phyloP scores from a whole-genome alignment of 306 rosid genomes.

The Malus fusca region DNA sequence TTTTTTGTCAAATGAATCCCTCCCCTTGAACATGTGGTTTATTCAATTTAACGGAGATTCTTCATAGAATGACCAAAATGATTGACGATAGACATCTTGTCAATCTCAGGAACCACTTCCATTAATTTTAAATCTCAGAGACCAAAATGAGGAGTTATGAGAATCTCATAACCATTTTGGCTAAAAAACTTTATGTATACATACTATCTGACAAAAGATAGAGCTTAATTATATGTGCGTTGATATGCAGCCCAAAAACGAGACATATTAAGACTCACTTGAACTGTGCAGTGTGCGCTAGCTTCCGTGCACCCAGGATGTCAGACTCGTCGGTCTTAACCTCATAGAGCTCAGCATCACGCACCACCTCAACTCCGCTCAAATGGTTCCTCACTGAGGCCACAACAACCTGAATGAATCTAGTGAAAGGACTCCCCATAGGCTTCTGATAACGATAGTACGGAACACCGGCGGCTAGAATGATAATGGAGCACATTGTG shows the following conservation, averaged over 20 bases:
- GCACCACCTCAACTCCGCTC: constrained; percentile 15
- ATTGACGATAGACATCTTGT: too few relatives aligned
- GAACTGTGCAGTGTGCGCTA: constrained; percentile 35
- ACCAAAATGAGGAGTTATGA: too few relatives aligned
- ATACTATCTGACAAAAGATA: not conserved
- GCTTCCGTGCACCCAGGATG: constrained; percentile 37
- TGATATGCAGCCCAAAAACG: not conserved
- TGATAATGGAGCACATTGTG: constrained; percentile 21
- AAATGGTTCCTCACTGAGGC: constrained; percentile 35
- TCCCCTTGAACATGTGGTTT: too few relatives aligned
- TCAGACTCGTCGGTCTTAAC: constrained; percentile 35
- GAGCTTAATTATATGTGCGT: not conserved
- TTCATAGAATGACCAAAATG: too few relatives aligned
- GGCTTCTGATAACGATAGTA: constrained; percentile 44
- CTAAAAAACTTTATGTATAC: too few relatives aligned
- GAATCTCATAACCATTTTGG: too few relatives aligned
- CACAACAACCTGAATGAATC: constrained; percentile 42
- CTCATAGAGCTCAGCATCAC: constrained; percentile 25
- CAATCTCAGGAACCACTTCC: too few relatives aligned
- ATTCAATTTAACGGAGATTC: too few relatives aligned
- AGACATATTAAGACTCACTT: constrained; percentile 18
- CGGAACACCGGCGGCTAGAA: constrained; percentile 22
- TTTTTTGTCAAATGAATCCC: too few relatives aligned
- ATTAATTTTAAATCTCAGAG: too few relatives aligned
- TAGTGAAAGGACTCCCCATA: constrained; percentile 54